Percentiles rank a stretch among this genome's conserved stretches.
phyloP scores from a whole-genome alignment of 257 asterid species.

The Misopates orontium region DNA sequence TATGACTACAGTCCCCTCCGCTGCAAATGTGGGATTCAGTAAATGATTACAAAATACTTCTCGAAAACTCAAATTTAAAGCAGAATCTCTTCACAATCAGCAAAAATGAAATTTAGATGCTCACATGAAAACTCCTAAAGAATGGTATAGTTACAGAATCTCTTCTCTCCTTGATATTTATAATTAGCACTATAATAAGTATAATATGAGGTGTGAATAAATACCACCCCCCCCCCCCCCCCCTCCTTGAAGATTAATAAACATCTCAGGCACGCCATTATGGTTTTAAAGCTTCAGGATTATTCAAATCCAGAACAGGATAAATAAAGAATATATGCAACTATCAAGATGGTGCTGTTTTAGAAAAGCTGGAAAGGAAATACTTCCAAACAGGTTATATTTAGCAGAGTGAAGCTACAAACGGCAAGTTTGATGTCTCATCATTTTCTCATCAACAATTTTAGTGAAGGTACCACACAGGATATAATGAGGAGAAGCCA shows the following conservation, averaged over 20 bases:
- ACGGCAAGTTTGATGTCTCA: not conserved
- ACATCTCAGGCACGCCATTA: too few species aligned
- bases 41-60: not conserved
- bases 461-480: not conserved
- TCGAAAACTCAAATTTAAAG: not conserved
- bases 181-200: too few species aligned
- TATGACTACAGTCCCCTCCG: conserved; percentile 96
- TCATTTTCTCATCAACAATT: conserved; percentile 10
- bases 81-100: not conserved
- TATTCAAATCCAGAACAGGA: not conserved
- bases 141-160: too few species aligned
- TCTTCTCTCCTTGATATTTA: too few species aligned
- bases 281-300: too few species aligned
- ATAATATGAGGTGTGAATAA: too few species aligned
- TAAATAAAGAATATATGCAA: not conserved
- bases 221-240: too few species aligned
- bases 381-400: not conserved
- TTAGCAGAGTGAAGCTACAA: not conserved
- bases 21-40: conserved; percentile 40
- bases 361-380: not conserved
- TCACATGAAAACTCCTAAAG: too few species aligned
- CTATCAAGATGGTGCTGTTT: not conserved
- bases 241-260: too few species aligned
- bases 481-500: not conserved
- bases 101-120: not conserved